phyloP scores from a whole-genome alignment of 192 early-diverging fungal genomes.

The Mortierella alpina region DNA sequence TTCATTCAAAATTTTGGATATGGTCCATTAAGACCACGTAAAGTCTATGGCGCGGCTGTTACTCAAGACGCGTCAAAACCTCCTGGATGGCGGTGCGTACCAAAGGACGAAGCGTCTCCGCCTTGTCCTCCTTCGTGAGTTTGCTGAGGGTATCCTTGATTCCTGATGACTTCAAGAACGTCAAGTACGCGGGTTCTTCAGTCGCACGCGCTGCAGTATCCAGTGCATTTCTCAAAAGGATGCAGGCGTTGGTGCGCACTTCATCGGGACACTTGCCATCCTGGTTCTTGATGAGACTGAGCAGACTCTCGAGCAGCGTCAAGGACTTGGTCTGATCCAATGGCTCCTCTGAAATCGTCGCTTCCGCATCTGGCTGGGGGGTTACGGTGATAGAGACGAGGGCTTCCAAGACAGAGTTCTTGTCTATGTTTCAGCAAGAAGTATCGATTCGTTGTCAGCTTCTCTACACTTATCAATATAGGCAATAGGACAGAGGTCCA shows the following conservation, averaged over 20 bases:
- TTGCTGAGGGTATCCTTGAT: constrained; percentile 39
- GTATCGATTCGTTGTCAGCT: constrained; percentile 3
- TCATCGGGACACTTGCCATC: constrained; percentile 58
- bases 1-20: not conserved
- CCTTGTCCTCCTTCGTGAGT: not conserved
- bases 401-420: constrained; percentile 38
- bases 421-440: not conserved
- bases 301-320: constrained; percentile 55
- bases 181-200: constrained; percentile 32
- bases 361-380: constrained; percentile 12
- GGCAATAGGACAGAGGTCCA: not conserved
- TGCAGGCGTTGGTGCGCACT: constrained; percentile 60
- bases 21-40: not conserved
- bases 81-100: constrained; percentile 26
- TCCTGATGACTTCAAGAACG: constrained; percentile 25
- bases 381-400: constrained; percentile 11
- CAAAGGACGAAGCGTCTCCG: constrained; percentile 17
- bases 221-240: constrained; percentile 57
- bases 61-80: constrained; percentile 27
- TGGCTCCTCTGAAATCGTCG: constrained; percentile 10
- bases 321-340: constrained; percentile 14
- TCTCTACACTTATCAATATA: not conserved
- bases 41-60: not conserved
- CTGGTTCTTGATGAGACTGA: constrained; percentile 52
- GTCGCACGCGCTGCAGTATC: constrained; percentile 27